These are phyloP conservation scores for Hanseniaspora pseudoguilliermondii DNA, from an alignment of 805 yeast species.

Conservation along the genomic window DNA sequence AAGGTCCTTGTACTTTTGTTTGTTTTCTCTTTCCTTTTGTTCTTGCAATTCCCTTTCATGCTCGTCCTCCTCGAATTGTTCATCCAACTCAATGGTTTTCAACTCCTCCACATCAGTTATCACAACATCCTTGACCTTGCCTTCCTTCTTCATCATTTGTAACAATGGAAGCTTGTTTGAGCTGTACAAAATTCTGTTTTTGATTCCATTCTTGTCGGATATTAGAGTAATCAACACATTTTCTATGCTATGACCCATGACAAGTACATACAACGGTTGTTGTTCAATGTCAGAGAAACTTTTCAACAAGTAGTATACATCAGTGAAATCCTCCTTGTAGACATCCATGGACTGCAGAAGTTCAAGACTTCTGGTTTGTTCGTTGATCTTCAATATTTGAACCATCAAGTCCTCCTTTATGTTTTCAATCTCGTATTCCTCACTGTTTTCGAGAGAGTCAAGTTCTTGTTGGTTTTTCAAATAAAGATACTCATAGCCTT, in stretches of 20 bases:
- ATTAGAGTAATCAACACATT: slow-evolving; percentile 47
- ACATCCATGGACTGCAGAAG: slow-evolving; percentile 24
- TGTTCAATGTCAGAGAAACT: slow-evolving; percentile 25
- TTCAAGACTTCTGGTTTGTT: slow-evolving; percentile 23
- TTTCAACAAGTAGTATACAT: slow-evolving; percentile 20
- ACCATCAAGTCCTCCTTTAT: slow-evolving; percentile 1
- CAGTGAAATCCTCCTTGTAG: slow-evolving; percentile 28
- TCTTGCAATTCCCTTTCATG: slow-evolving; percentile 19
- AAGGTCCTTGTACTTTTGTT: slow-evolving; percentile 10
- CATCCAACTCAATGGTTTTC: slow-evolving; percentile 5
- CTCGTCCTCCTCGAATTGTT: slow-evolving; percentile 13
- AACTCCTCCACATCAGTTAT: slow-evolving; percentile 28
- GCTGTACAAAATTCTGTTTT: slow-evolving; percentile 86
- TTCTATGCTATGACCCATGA: slow-evolving; percentile 17
- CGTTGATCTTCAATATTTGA: slow-evolving; percentile 24
- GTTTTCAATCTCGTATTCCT: slow-evolving; percentile 3
- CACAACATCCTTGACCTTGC: slow-evolving; percentile 27
- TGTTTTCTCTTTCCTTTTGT: slow-evolving; percentile 22
- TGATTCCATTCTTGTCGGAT: slow-evolving; percentile 73
- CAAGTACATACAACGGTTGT: slow-evolving; percentile 38
- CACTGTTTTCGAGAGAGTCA: neutral
- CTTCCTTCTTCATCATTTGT: slow-evolving; percentile 53
- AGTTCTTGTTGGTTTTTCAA: neutral
- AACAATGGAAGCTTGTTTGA: slow-evolving; percentile 70
- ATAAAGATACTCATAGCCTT: slow-evolving; percentile 5